These are phyloP conservation scores for Triticum monococcum DNA, from an alignment of 176 grass and related monocot genomes.

Conservation along the genomic window DNA sequence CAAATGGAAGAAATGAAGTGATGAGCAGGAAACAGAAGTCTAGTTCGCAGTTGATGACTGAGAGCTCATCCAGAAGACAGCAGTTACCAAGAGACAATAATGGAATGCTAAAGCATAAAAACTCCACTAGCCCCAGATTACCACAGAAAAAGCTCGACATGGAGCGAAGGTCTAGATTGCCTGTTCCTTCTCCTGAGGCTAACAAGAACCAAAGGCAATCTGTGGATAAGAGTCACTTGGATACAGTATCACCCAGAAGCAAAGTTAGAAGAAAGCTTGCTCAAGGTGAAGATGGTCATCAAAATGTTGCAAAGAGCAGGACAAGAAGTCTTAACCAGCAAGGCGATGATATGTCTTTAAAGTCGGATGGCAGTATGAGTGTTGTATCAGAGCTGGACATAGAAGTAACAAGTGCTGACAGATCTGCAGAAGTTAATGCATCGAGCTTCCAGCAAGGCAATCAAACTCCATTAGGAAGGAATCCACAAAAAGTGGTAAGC, in stretches of 20 bases:
- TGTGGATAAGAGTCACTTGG: slow-evolving; percentile 53
- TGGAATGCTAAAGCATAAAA: slow-evolving; percentile 51
- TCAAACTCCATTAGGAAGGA: slow-evolving; percentile 51
- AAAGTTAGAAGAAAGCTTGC: slow-evolving; percentile 62
- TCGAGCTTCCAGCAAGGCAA: slow-evolving; percentile 42
- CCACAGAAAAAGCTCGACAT: slow-evolving; percentile 57
- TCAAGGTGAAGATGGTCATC: slow-evolving; percentile 56
- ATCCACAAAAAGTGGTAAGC: slow-evolving; percentile 59
- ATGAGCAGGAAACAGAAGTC: slow-evolving; percentile 53
- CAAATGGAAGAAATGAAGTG: slow-evolving; percentile 54
- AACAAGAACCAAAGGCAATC: slow-evolving; percentile 53
- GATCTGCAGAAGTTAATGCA: slow-evolving; percentile 46
- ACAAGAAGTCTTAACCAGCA: slow-evolving; percentile 54
- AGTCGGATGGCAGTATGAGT: slow-evolving; percentile 58
- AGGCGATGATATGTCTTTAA: slow-evolving; percentile 58
- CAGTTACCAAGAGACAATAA: slow-evolving; percentile 49
- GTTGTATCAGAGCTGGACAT: slow-evolving; percentile 51
- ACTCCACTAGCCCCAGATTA: slow-evolving; percentile 75
- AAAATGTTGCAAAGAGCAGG: slow-evolving; percentile 47
- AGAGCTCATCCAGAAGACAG: slow-evolving; percentile 45
- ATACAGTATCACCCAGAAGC: slow-evolving; percentile 71
- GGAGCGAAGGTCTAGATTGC: slow-evolving; percentile 54
- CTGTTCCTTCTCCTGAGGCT: slow-evolving; percentile 47
- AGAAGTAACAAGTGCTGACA: slow-evolving; percentile 63
- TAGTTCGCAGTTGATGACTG: slow-evolving; percentile 26